A percentile compares a stretch with the other conserved stretches of the same genome.
Conservation (phyloP, 2,329 filamentous ascomycete genomes). For the Chrysoporthe puriensis region DNA sequence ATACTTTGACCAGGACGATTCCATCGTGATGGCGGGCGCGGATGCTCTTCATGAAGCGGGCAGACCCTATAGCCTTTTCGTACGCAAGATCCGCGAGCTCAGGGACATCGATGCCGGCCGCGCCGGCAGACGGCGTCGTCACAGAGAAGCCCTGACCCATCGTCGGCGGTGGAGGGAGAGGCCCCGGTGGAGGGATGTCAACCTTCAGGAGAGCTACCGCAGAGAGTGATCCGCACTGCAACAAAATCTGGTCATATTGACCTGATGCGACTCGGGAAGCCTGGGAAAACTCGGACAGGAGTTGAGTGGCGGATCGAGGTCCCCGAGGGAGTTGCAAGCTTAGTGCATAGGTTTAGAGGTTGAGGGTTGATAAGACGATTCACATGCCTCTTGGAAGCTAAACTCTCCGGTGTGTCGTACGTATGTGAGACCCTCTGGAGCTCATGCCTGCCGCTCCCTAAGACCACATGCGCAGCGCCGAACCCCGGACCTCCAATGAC, state of each 20-base stretch:
- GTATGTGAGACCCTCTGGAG: background rate
- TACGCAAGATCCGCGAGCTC: constrained; percentile 90
- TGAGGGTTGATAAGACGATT: background rate
- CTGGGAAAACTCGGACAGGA: background rate
- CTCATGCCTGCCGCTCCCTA: constrained; percentile 12
- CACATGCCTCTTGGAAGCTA: background rate
- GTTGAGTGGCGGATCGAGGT: background rate
- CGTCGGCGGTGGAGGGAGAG: constrained; percentile 30
- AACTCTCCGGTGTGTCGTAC: no score
- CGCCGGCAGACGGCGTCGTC: constrained; percentile 86
- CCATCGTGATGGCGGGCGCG: constrained; percentile 88
- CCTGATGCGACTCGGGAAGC: background rate
- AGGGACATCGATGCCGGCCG: constrained; percentile 89
- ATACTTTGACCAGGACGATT: constrained; percentile 89
- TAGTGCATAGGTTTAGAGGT: background rate
- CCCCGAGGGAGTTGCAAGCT: background rate
- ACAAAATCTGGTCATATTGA: constrained; percentile 21
- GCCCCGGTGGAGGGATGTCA: background rate
- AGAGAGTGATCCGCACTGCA: constrained; percentile 11
- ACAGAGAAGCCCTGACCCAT: constrained; percentile 99
- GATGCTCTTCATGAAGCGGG: constrained; percentile 96
- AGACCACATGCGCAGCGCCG: background rate
- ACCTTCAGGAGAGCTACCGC: constrained; percentile 24
- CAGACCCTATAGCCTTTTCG: constrained; percentile 88
- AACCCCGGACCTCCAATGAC: constrained; percentile 1